phyloP scores from a whole-genome alignment of 2,329 filamentous ascomycete genomes.

The Tricladium varicosporioides region DNA sequence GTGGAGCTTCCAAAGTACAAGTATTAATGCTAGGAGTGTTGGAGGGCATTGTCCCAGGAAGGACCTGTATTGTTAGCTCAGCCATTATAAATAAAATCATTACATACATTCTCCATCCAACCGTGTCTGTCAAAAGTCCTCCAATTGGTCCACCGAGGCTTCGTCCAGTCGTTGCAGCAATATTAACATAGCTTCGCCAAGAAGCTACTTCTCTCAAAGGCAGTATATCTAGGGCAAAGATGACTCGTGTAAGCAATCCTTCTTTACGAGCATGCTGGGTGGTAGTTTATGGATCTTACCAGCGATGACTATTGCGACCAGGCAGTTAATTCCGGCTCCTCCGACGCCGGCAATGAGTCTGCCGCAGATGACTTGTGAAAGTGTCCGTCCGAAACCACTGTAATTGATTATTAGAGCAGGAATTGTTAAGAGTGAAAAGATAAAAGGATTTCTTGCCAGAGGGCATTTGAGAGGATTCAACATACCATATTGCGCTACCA shows the following conservation, averaged over 20 bases:
- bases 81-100: background rate
- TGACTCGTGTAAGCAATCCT: background rate
- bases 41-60: conserved; percentile 57
- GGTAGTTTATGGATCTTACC: conserved; percentile 33
- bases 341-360: conserved; percentile 51
- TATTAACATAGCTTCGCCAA: conserved; percentile 53
- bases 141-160: conserved; percentile 55
- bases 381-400: conserved; percentile 44
- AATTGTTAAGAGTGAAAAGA: conserved; percentile 14
- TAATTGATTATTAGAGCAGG: background rate
- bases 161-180: conserved; percentile 49
- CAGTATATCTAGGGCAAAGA: conserved; percentile 41
- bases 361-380: conserved; percentile 49
- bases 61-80: conserved; percentile 36
- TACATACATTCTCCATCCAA: conserved; percentile 63
- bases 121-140: conserved; percentile 55
- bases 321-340: conserved; percentile 47
- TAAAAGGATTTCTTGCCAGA: background rate
- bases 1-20: conserved; percentile 32
- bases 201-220: conserved; percentile 50
- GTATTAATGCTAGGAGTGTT: conserved; percentile 47
- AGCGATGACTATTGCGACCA: conserved; percentile 51
- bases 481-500: conserved; percentile 42
- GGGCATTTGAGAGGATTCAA: conserved; percentile 2
- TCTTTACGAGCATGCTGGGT: too few species aligned